Percentiles rank a stretch among this genome's conserved stretches.
These are phyloP conservation scores for Kuraishia cidri DNA, from an alignment of 805 yeast species.

Conservation along the genomic window DNA sequence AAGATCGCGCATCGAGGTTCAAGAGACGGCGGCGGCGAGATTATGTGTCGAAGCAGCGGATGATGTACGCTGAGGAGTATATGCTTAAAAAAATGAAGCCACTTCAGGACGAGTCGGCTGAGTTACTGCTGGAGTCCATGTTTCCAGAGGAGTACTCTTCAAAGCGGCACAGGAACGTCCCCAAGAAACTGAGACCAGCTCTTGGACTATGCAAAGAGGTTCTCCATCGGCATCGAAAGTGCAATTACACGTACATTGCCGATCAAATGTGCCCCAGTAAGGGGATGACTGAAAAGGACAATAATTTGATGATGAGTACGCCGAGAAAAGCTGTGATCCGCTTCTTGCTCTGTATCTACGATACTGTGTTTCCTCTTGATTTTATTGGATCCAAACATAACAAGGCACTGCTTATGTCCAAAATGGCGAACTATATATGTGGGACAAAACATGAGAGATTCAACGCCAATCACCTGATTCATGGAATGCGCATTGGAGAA, in stretches of 20 bases:
- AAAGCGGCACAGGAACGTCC: conserved; percentile 7
- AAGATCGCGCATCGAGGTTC: no score
- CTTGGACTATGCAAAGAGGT: conserved; percentile 9
- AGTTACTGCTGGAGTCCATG: conserved; percentile 5
- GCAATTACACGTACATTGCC: conserved; percentile 26
- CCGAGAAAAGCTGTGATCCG: conserved; percentile 24
- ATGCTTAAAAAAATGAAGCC: conserved; percentile 11
- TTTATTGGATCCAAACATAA: conserved; percentile 47
- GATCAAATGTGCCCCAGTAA: conserved; percentile 20
- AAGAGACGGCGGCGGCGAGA: no score
- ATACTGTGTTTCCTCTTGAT: conserved; percentile 39
- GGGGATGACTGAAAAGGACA: conserved; percentile 1
- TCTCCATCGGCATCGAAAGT: conserved; percentile 24
- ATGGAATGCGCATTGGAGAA: conserved; percentile 28
- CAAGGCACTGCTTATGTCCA: conserved; percentile 25
- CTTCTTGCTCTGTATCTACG: conserved; percentile 32
- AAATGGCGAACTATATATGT: conserved; percentile 26
- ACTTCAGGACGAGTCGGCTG: conserved; percentile 9
- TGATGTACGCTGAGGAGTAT: conserved; percentile 16
- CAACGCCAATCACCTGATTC: conserved; percentile 19
- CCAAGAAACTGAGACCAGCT: conserved; percentile 13
- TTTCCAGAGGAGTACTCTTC: conserved; percentile 7
- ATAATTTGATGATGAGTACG: conserved; percentile 23
- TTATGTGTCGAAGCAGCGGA: conserved; percentile 10
- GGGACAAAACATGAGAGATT: conserved; percentile 27